Base-by-base conservation (phyloP, 1,139 yeast species). In the Suhomyces choctaworum region DNA sequence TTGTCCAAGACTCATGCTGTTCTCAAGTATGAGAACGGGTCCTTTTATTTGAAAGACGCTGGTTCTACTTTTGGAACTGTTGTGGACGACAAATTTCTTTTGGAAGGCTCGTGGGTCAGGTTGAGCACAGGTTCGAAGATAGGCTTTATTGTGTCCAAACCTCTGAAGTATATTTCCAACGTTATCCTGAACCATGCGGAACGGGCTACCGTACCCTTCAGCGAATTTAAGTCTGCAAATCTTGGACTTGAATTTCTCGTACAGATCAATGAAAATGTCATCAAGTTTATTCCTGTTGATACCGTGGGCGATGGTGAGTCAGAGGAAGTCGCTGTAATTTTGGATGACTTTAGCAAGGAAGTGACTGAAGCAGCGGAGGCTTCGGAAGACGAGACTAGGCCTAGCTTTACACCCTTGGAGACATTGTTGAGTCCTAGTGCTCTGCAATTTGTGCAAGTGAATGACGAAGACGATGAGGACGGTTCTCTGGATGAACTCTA, bases 31-130 rank as follows among this genome's bases (percentile, higher is more conserved):
- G 44, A 34, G 10, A 44, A 51, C 20, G 54, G 51, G n/a, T 30
- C 29, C 8, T 52, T 67, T 34, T 50, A 31, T 25, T 37, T 70
- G 26, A 49, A 47, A 36, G 76, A 70, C 41, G 41, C 44, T 10
- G 45, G 45, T 9, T 66, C 73, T 5, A 66, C 70, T 20, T 70
- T 68, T 49, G 76, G 76, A 1, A 69, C 75, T 5, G 46, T 66
- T 12, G 37, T 66, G 31, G 63, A 66, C 41, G 50, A 52, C 15
- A 34, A 51, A 5, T 57, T 54, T 27, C 45, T 66, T 16, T 27
- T 48, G 5, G 59, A 64, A 1, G 47, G 45, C 9, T 33, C 34
- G 11, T 48, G 54, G 48, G 37, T 48, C 27, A 35, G 39, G 13
- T 44, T 67, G 21, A 22, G 29, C 7, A 36, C 50, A 30, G 57